Conservation (phyloP, 129 eudicot species). For the Scalesia atractyloides region DNA sequence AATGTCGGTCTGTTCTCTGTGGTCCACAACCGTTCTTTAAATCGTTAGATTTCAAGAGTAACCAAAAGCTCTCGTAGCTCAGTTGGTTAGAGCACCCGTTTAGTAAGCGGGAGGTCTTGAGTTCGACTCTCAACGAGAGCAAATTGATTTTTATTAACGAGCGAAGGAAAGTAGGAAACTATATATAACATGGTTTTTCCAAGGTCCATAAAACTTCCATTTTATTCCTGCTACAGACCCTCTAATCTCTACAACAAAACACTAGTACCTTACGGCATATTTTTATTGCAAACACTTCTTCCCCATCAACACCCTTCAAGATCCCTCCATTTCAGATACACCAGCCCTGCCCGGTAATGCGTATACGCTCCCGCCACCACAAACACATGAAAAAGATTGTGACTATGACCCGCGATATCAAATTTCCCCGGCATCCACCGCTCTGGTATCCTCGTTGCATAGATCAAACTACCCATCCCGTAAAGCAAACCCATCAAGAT, state of each 20-base stretch:
- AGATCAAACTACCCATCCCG: conserved; percentile 86
- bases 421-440: conserved; percentile 98
- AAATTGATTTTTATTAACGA: too few relatives aligned
- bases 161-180: background rate
- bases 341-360: conserved; percentile 85
- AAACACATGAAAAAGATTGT: conserved; percentile 88
- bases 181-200: conserved; percentile 3
- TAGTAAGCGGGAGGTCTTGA: conserved; percentile 98
- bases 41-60: too few relatives aligned
- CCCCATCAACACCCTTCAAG: conserved; percentile 66
- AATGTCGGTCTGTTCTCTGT: too few relatives aligned
- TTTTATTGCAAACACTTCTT: conserved; percentile 16
- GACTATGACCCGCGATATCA: conserved; percentile 94
- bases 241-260: conserved; percentile 30
- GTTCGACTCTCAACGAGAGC: conserved; percentile 96
- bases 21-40: too few relatives aligned
- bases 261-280: conserved; percentile 27
- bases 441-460: conserved; percentile 86
- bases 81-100: conserved; percentile 75
- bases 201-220: conserved; percentile 16
- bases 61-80: conserved; percentile 50
- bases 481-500: conserved; percentile 84
- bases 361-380: conserved; percentile 98
- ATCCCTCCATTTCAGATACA: conserved; percentile 95
- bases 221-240: conserved; percentile 28